phyloP scores from a whole-genome alignment of 129 eudicot genomes.

The Ambrosia trifida region DNA sequence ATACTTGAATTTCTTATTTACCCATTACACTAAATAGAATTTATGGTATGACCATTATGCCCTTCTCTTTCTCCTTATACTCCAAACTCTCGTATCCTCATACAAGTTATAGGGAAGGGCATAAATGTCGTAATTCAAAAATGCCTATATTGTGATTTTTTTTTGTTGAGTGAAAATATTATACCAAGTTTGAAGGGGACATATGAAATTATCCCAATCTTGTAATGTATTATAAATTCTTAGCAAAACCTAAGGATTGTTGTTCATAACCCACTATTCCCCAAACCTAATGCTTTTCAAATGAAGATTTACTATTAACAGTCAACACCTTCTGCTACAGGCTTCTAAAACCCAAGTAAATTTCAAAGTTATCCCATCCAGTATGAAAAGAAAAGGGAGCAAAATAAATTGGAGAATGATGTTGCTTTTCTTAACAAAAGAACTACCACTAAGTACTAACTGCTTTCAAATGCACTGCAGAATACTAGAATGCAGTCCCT shows the following conservation, averaged over 20 bases:
- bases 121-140: background rate
- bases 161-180: too few species aligned
- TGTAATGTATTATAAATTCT: too few species aligned
- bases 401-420: background rate
- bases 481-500: background rate
- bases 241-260: too few species aligned
- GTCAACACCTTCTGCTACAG: background rate
- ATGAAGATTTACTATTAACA: constrained; percentile 17
- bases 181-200: background rate
- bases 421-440: background rate
- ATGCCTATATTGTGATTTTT: background rate
- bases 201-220: background rate
- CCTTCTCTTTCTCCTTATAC: background rate
- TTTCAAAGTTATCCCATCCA: constrained; percentile 1
- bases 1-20: background rate
- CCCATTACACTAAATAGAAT: background rate
- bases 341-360: background rate
- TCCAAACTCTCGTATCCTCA: background rate
- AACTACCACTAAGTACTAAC: background rate
- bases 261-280: constrained; percentile 6
- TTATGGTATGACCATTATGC: too few species aligned
- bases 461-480: background rate
- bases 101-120: background rate
- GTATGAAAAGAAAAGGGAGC: background rate
- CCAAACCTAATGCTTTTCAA: constrained; percentile 10